A percentile compares a stretch with the other conserved stretches of the same genome.
Conservation (phyloP, 1,139 yeast genomes). For the Debaryomyces robertsiae region DNA sequence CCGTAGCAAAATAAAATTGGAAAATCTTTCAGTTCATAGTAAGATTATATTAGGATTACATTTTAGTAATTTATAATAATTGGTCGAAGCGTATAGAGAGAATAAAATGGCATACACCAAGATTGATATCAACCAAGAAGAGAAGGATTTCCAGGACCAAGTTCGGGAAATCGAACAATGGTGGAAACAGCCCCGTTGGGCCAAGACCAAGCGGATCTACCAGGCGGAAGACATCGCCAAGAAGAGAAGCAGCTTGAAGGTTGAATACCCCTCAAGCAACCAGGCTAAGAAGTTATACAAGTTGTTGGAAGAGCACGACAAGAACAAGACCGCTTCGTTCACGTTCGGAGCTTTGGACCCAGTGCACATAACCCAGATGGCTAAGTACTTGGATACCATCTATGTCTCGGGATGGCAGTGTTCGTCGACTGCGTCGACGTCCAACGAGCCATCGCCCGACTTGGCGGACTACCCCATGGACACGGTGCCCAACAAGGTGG, state of each 20-base stretch:
- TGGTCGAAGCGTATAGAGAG: too few relatives aligned
- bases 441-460: conserved; percentile 98
- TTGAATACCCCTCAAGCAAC: conserved; percentile 71
- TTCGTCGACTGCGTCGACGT: conserved; percentile 94
- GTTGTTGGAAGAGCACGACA: conserved; percentile 71
- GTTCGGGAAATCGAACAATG: conserved; percentile 75
- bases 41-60: too few relatives aligned
- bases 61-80: too few relatives aligned
- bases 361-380: conserved; percentile 95
- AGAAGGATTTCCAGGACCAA: conserved; percentile 64
- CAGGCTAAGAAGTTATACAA: conserved; percentile 83
- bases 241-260: conserved; percentile 77
- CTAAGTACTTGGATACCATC: conserved; percentile 87
- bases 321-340: conserved; percentile 74
- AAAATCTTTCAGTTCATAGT: too few relatives aligned
- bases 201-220: conserved; percentile 83
- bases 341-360: conserved; percentile 98
- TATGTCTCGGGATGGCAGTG: conserved; percentile 99
- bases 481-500: conserved; percentile 98
- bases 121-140: conserved; percentile 63
- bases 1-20: conserved; percentile 3
- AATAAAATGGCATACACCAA: conserved; percentile 49
- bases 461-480: conserved; percentile 98
- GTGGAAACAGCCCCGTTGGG: conserved; percentile 96
- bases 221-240: conserved; percentile 85